These are phyloP conservation scores for Aspergillus bertholletiae DNA, from an alignment of 495 filamentous ascomycete genomes.

Conservation along the genomic window DNA sequence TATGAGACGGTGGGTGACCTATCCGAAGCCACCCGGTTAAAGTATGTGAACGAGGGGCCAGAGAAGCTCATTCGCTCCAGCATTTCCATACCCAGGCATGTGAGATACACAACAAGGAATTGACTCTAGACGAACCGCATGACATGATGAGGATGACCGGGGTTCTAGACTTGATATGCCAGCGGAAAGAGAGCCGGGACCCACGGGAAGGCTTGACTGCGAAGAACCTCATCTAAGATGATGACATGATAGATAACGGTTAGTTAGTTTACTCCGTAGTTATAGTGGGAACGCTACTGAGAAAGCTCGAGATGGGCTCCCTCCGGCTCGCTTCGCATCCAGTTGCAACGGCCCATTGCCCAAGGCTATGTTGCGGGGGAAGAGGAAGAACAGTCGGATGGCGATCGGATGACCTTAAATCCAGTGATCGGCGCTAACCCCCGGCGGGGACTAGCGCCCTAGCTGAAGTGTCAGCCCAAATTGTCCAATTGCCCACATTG, in stretches of 20 bases:
- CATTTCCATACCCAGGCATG: background rate
- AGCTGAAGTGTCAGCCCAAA: background rate
- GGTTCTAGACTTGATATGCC: slow-evolving; percentile 1
- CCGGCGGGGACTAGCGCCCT: background rate
- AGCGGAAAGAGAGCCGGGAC: background rate
- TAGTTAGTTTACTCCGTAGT: too few species aligned
- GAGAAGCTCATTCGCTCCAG: slow-evolving; percentile 3
- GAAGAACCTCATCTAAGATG: background rate
- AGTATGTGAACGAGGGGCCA: slow-evolving; percentile 4
- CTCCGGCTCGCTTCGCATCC: background rate
- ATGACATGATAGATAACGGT: background rate
- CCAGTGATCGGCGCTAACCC: background rate
- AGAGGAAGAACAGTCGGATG: background rate
- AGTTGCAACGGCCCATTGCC: too few species aligned
- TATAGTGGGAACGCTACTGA: background rate
- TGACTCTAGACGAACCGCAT: slow-evolving; percentile 6
- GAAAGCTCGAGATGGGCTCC: background rate
- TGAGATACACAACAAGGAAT: background rate
- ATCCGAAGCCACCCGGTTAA: slow-evolving; percentile 40
- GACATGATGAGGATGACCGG: slow-evolving; percentile 3
- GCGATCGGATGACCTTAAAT: background rate
- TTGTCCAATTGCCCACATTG: background rate
- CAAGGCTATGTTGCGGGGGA: background rate
- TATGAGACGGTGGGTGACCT: slow-evolving; percentile 18
- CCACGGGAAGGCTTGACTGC: background rate